Evolutionary conservation across 345 rosid species (phyloP), one percentile per base, ranked within the genome.

Genomic region (Geranium brycei): DNA sequence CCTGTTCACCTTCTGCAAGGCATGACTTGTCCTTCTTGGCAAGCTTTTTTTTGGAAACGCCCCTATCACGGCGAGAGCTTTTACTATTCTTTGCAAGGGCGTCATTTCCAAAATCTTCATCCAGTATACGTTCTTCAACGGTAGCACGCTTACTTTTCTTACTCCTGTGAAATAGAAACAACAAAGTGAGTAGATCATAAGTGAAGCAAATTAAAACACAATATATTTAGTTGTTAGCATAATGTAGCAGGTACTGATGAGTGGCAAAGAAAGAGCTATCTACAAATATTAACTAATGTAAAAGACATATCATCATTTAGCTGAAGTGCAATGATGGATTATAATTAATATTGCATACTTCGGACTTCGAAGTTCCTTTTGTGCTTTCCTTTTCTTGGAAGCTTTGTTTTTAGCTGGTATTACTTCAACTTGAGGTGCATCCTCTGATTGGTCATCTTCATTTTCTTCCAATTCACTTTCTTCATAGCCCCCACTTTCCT

Each of bases 301-400:
- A 2, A 23, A 23, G 28, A 23, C 28, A 23, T 23, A 23, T 23
- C 28, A 23, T 23, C 28, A 23, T 23, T 23, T 23, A 23, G 28
- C 28, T 23, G 28, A 23, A 23, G 28, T 23, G 28, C 28, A 23
- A 23, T 23, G 28, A 23, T 23, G 28, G 28, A 23, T 23, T 23
- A 23, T 23, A 23, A 23, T 23, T 23, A 23, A 23, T 16, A 30
- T 62, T 59, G 69, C 86, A 68, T 88, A 88, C 99, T 82, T 87
- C 41, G 88, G 77, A 66, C 84, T 77, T 31, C 16, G 64, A 64
- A 72, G 82, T 77, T 81, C 83, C 73, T 80, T 79, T 0, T 79
- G 71, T 3, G 91, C 84, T 70, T 88, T 90, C 63, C 95, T 83
- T 77, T 90, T 93, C 80, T 82, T 93, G 0, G 87, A 79, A 71